phyloP scores from a whole-genome alignment of 2,329 filamentous ascomycete species.

The Claviceps cyperi region DNA sequence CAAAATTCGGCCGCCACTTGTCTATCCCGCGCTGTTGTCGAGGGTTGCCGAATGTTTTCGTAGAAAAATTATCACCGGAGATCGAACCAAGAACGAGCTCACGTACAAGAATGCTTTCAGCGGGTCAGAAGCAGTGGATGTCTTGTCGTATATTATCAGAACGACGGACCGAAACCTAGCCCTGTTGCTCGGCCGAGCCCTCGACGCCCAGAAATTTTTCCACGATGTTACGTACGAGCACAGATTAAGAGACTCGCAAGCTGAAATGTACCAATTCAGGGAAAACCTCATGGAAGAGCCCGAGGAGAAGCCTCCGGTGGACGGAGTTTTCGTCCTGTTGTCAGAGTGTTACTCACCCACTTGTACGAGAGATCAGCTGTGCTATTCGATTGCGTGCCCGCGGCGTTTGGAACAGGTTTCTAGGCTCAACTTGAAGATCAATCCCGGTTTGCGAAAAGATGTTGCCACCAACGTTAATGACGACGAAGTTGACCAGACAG shows the following conservation, averaged over 20 bases:
- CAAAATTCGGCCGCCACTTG: constrained; percentile 62
- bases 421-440: constrained; percentile 81
- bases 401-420: constrained; percentile 89
- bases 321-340: constrained; percentile 89
- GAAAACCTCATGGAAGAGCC: constrained; percentile 77
- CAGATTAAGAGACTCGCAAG: constrained; percentile 79
- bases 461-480: constrained; percentile 48
- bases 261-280: constrained; percentile 92
- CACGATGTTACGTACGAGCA: constrained; percentile 99
- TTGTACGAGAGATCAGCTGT: constrained; percentile 86
- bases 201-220: constrained; percentile 98
- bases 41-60: constrained; percentile 85
- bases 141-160: constrained; percentile 92
- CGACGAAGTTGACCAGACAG: constrained; percentile 68
- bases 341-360: constrained; percentile 98
- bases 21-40: constrained; percentile 90
- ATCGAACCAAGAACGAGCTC: constrained; percentile 89
- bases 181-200: constrained; percentile 71
- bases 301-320: constrained; percentile 60
- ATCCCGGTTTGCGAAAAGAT: constrained; percentile 65
- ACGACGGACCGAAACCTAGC: constrained; percentile 93
- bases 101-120: constrained; percentile 97
- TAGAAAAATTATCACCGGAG: constrained; percentile 70
- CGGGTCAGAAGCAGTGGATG: constrained; percentile 86
- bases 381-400: constrained; percentile 95